Base-by-base conservation (phyloP, 2,329 filamentous ascomycete species). In the Aspergillus uvarum region DNA sequence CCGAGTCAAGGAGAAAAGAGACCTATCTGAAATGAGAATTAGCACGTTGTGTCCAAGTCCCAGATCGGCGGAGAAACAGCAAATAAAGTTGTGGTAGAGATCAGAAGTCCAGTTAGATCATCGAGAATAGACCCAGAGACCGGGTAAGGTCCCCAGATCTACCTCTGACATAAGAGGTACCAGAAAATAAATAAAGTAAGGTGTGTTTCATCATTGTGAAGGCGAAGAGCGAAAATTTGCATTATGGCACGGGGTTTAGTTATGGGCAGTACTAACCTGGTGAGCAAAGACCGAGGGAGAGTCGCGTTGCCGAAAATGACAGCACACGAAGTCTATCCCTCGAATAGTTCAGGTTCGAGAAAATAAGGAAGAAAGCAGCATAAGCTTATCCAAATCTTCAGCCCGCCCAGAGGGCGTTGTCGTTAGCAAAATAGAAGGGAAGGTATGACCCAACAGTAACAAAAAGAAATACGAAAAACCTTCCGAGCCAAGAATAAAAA, bases 161-260 rank as follows among this genome's bases (percentile, higher is more conserved):
- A 72, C 73, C 83, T 82, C 87, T 95, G 89, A 91, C 86, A 92
- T 92, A 95, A 96, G 92, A 96, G 92, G 92, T 96, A 92, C 92
- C 92, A 96, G 91, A 96, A 93, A 89, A 82, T 81, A 81, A 79
- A 78, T 12, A 79, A 75, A 78, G 76, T 57, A 70, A 68, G 68
- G 80, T 82, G 81, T 82, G 82, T 87, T 84, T 94, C 90, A 93
- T 94, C 90, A 92, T 85, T 29, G 59, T 59, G 67, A 64, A 64
- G 47, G 59, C 21, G 21, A 55, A 59, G 47, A 56, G 19, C 58
- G 56, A 11, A 60, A 58, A 57, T 29, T 29, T 8, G 48, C 63
- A 59, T 70, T 69, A 78, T 77, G 38, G 47, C 47, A 10, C 26
- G 26, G 26, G 26, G 26, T 29, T 7, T 3, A 2, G 8, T 8